These are phyloP conservation scores for Boletus sp. DNA, from an alignment of 768 basidiomycete species.

Conservation along the genomic window DNA sequence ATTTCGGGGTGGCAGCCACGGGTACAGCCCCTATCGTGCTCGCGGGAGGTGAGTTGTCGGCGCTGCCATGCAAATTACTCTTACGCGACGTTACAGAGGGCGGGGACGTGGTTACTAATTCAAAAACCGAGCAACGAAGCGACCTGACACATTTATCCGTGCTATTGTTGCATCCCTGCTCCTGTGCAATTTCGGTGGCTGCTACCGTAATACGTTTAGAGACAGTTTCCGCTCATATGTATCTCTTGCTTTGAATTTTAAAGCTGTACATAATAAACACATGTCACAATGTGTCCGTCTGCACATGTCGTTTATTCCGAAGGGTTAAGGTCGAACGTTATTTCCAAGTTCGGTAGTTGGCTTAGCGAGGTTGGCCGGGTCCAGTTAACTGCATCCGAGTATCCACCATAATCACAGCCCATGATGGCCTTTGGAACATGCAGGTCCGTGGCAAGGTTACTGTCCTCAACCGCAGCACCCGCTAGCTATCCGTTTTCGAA, in stretches of 20 bases:
- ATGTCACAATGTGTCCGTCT: neutral
- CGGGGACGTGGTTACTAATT: conserved; percentile 67
- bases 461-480: conserved; percentile 23
- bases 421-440: conserved; percentile 12
- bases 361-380: neutral
- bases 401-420: neutral
- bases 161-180: conserved; percentile 6
- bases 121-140: conserved; percentile 25
- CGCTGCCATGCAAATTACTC: conserved; percentile 11
- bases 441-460: conserved; percentile 16
- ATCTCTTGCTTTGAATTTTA: conserved; percentile 30
- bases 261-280: conserved; percentile 29
- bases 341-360: conserved; percentile 18
- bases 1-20: conserved; percentile 51
- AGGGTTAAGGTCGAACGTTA: neutral
- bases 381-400: too few species aligned
- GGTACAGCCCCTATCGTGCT: conserved; percentile 54
- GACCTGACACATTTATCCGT: conserved; percentile 10
- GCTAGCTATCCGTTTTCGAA: conserved; percentile 70
- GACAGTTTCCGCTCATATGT: conserved; percentile 21
- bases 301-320: neutral
- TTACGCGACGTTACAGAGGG: conserved; percentile 43
- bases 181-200: conserved; percentile 10
- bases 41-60: conserved; percentile 66
- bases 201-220: conserved; percentile 19